Conservation (phyloP, 176 grass and related monocot genomes). For the Saccharum spontaneum region DNA sequence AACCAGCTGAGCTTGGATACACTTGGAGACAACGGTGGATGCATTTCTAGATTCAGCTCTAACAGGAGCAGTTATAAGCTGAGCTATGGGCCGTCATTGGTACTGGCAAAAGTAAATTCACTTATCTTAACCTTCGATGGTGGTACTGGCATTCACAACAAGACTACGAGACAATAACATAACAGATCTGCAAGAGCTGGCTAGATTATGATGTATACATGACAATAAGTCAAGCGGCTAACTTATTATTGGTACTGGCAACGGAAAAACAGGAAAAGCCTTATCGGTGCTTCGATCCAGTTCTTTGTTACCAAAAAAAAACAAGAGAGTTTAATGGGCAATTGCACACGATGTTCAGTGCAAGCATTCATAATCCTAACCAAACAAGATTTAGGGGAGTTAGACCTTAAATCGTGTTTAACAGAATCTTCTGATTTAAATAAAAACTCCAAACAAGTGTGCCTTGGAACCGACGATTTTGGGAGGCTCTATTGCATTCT, state of each 20-base stretch:
- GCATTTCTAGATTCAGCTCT: background rate
- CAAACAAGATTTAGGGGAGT: background rate
- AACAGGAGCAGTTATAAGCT: background rate
- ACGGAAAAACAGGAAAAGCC: background rate
- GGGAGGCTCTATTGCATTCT: background rate
- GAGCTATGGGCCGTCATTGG: background rate
- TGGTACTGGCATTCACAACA: background rate
- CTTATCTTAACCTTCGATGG: background rate
- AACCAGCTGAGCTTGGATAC: background rate
- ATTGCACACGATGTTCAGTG: background rate
- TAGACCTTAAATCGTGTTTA: background rate
- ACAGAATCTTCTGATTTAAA: background rate
- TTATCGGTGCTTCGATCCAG: background rate
- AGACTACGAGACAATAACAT: background rate
- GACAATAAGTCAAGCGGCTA: background rate
- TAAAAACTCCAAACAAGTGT: background rate
- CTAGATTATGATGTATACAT: background rate
- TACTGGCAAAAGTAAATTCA: background rate
- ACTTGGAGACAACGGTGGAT: background rate
- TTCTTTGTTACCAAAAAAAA: background rate
- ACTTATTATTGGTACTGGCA: background rate
- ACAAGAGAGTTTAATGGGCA: background rate
- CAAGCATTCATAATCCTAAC: background rate
- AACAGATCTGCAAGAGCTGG: background rate
- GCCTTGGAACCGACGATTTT: background rate